Base-by-base conservation (phyloP, 495 filamentous ascomycete genomes). In the Aspergillus carlsbadensis region DNA sequence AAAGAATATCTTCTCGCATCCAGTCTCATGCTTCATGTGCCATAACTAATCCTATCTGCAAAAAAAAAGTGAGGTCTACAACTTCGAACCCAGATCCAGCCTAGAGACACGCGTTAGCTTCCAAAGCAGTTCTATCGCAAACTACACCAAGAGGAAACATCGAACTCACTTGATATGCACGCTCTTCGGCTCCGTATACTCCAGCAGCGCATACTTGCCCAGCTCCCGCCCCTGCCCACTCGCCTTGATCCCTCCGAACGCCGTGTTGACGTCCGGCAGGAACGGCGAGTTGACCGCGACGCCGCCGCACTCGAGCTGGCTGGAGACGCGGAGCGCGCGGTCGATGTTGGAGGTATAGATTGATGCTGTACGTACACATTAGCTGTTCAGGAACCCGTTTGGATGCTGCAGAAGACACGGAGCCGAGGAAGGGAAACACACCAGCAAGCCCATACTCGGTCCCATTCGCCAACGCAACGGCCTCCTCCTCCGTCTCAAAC, bases 281-380 rank as follows among this genome's bases (percentile, higher is more conserved):
- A 55, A 55, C 3, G 52, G 52, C 33, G 52, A 55, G 52, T 55
- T 83, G 48, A 83, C 69, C 15, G 72, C 74, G 0, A 83, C 78
- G 51, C 73, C 76, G 1, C 80, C 80, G 21, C 62, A 60, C 49
- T 82, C 77, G 18, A 83, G 59, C 33, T 70, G 61, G 13, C 64
- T 65, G 6, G 78, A 70, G 10, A 81, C 53, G 3, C 79, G 66
- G 48, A 78, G 50, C 0, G 77, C 76, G 11, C 75, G 68, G 26
- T 72, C 74, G 29, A 78, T 66, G 49, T 78, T 71, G 14, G 66
- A 58, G 10, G 78, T 81, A 35, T 54, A 54, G 6, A 54, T 45
- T 10, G 51, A 54, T 4, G 52, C 52, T 54, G 17, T 8, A n/a
- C 5, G 11, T 5, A 37, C 44, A 15, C 10, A 35, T 49, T 49